Percentiles rank a stretch among this genome's conserved stretches.
phyloP scores from a whole-genome alignment of 495 filamentous ascomycete species.

The Penicillium coffeae region DNA sequence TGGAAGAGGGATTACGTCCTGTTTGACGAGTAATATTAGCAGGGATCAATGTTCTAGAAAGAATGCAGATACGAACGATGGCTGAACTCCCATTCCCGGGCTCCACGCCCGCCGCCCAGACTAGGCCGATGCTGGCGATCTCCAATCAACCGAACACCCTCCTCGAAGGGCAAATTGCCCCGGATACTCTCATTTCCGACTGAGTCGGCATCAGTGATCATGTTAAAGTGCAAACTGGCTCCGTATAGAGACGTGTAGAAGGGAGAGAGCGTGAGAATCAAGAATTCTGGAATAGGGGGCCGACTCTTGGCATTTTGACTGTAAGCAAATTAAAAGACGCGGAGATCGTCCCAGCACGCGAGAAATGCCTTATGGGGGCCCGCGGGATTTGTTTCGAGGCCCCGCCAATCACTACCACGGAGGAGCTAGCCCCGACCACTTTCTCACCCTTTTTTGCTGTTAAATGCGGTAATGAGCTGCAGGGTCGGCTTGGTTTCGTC shows the following conservation, averaged over 20 bases:
- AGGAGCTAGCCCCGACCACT: too few species aligned
- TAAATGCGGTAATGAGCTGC: background rate
- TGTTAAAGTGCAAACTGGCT: background rate
- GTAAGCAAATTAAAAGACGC: background rate
- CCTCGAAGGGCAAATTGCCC: background rate
- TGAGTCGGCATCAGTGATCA: background rate
- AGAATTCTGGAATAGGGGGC: background rate
- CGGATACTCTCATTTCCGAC: background rate
- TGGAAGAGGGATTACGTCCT: background rate
- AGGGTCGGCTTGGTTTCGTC: too few species aligned
- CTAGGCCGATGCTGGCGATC: background rate
- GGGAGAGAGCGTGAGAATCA: background rate
- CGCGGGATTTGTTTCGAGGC: slow-evolving; percentile 1
- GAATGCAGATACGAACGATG: background rate
- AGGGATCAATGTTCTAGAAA: background rate
- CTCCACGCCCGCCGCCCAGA: background rate
- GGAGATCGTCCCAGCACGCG: background rate
- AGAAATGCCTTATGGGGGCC: background rate
- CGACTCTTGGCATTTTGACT: background rate
- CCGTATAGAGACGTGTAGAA: background rate
- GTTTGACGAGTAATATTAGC: background rate
- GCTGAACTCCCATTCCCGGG: background rate
- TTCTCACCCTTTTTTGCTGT: too few species aligned
- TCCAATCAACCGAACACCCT: background rate
- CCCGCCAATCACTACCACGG: background rate